Percentiles rank a stretch among this genome's conserved stretches.
Conservation (phyloP, 2,329 filamentous ascomycete genomes). For the Plectosphaerella sp. region DNA sequence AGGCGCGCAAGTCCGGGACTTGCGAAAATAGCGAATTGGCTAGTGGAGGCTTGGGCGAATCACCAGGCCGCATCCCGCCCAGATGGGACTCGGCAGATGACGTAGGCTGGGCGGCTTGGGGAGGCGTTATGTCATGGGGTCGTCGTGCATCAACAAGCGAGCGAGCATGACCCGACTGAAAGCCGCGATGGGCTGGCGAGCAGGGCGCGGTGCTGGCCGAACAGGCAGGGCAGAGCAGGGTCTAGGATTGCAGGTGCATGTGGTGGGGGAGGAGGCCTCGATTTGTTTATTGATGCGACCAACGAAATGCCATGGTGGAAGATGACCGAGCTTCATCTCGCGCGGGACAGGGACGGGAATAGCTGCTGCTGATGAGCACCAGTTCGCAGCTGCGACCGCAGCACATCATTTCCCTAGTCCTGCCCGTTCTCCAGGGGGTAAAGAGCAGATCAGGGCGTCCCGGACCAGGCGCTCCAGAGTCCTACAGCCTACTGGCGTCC, state of each 20-base stretch:
- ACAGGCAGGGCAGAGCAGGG: not conserved
- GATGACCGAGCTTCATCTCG: not conserved
- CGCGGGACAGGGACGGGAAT: not conserved
- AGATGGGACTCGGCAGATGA: slow-evolving; percentile 3
- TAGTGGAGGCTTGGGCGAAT: not conserved
- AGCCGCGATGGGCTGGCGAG: too few relatives aligned
- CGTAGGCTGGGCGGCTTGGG: not conserved
- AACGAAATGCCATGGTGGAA: not conserved
- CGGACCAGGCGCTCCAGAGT: not conserved
- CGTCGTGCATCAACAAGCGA: not conserved
- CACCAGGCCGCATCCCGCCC: not conserved
- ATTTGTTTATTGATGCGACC: not conserved
- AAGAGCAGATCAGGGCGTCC: not conserved
- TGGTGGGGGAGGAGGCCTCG: too few relatives aligned
- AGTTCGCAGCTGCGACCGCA: not conserved
- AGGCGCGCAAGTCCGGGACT: not conserved
- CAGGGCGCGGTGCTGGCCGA: too few relatives aligned
- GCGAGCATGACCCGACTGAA: not conserved
- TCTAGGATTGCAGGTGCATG: too few relatives aligned
- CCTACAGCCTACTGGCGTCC: not conserved
- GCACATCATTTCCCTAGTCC: too few relatives aligned
- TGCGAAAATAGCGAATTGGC: not conserved
- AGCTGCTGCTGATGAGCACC: not conserved
- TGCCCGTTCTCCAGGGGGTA: not conserved
- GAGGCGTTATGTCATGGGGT: not conserved